Evolutionary conservation across 306 rosid species (phyloP).

Genomic region (Vigna unguiculata): DNA sequence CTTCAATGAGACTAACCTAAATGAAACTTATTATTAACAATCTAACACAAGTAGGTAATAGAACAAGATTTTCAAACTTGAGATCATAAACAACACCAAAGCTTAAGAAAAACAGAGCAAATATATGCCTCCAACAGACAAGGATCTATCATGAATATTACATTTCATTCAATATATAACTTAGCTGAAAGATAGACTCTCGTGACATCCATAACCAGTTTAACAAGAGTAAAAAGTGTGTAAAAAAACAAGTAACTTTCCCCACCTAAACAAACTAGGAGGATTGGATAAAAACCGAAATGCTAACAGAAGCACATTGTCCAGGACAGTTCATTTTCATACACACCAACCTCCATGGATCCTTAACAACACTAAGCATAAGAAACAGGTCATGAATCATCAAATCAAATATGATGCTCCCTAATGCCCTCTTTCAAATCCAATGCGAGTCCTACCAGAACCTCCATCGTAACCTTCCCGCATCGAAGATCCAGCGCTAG

Average conservation of each 20-base stretch:
- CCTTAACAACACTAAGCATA: not conserved
- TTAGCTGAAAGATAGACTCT: slow-evolving; percentile 7
- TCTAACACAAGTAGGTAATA: too few species aligned
- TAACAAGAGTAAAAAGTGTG: slow-evolving; percentile 12
- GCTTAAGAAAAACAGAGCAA: slow-evolving; percentile 3
- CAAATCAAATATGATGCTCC: slow-evolving; percentile 14
- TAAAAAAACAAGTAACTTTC: slow-evolving; percentile 13
- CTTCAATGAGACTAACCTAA: too few species aligned
- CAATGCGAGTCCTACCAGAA: slow-evolving; percentile 80
- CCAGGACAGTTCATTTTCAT: not conserved
- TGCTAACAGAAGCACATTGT: slow-evolving; percentile 2
- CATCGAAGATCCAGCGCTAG: slow-evolving; percentile 85
- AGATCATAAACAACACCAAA: not conserved
- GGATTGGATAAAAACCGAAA: not conserved
- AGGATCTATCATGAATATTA: not conserved
- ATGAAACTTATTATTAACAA: too few species aligned
- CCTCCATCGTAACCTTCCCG: slow-evolving; percentile 81
- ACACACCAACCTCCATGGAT: not conserved
- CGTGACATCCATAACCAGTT: slow-evolving; percentile 26
- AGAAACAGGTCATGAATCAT: not conserved
- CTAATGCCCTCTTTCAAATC: slow-evolving; percentile 84
- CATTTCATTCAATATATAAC: slow-evolving; percentile 26
- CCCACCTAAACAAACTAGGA: not conserved
- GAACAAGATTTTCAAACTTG: too few species aligned
- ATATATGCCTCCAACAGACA: slow-evolving; percentile 47